Percentiles rank a stretch among this genome's conserved stretches.
phyloP scores from a whole-genome alignment of 768 basidiomycete species.

The Phallus indusiatus region DNA sequence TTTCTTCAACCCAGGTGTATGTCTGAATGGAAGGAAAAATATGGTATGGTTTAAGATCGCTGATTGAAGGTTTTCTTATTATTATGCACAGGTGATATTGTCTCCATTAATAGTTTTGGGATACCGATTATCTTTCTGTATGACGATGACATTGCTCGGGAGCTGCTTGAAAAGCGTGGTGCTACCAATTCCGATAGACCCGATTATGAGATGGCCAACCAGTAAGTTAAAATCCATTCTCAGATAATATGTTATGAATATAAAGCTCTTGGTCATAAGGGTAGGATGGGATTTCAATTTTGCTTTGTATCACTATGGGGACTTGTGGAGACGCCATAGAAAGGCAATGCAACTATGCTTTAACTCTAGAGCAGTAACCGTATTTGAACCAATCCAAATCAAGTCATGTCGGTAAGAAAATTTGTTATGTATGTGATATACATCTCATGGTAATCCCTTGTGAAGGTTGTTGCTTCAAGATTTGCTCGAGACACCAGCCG shows the following conservation, averaged over 20 bases:
- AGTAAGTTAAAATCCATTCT: not conserved
- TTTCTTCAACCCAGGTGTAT: not conserved
- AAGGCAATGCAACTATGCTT: constrained; percentile 31
- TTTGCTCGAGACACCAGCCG: constrained; percentile 19
- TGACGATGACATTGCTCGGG: constrained; percentile 11
- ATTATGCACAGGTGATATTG: not conserved
- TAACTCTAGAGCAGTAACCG: constrained; percentile 17
- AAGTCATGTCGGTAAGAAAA: constrained; percentile 15
- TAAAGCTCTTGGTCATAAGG: not conserved
- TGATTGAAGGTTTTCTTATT: not conserved
- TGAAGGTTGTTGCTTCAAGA: constrained; percentile 10
- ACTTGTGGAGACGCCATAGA: constrained; percentile 30
- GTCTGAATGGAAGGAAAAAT: not conserved
- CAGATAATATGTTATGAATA: not conserved
- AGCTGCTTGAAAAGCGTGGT: constrained; percentile 21
- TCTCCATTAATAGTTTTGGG: not conserved
- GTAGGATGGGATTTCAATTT: constrained; percentile 33
- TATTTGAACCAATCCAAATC: constrained; percentile 28
- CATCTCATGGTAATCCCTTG: not conserved
- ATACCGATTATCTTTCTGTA: not conserved
- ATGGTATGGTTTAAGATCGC: not conserved
- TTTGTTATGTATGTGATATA: not conserved
- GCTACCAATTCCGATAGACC: constrained; percentile 19
- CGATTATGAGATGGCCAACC: constrained; percentile 14
- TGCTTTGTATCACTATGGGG: constrained; percentile 26